Evolutionary conservation across 192 early-diverging fungal species (phyloP), one percentile per base, ranked within the genome.

Genomic region (Backusella circina): DNA sequence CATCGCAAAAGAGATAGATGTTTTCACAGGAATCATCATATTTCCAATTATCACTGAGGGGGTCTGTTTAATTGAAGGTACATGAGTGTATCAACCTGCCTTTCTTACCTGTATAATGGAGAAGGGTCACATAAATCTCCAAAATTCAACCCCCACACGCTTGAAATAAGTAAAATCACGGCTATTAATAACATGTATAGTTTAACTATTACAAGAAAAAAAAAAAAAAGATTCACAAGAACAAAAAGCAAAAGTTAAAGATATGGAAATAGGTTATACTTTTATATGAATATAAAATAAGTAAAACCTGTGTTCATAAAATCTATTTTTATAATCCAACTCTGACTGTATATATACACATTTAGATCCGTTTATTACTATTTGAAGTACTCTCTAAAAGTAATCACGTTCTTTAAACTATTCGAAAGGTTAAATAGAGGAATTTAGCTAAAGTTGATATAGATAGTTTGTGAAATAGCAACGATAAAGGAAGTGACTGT

Each of bases 311-410:
- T 31, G 18, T 67, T 32, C n/a, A 38, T 21, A 67, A 51, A 72
- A 16, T 21, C 32, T 72, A 54, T 72, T 72, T 72, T 57, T 65
- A 61, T 61, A 61, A 61, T 13, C 26, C 21, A 61, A 54, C 21
- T 21, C 51, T 23, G 10, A 23, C 21, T 28, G 26, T 54, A 35
- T 2, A 54, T 73, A 23, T 7, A 74, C 73, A 74, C 75, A 80
- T 5, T 65, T 82, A 35, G 87, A 85, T 50, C 91, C 90, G 28
- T 85, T 82, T 5, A 85, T 74, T 21, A 85, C 84, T 12, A 91
- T 78, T 57, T 91, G 89, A 75, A 91, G 80, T 4, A 91, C 81
- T 77, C 82, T 82, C 79, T 85, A 86, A 70, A 84, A 84, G 47
- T 82, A 84, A 36, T 87, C 80, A 28, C 8, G 2, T 7, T 47